phyloP scores from a whole-genome alignment of 345 rosid genomes.

The Populus davidiana region DNA sequence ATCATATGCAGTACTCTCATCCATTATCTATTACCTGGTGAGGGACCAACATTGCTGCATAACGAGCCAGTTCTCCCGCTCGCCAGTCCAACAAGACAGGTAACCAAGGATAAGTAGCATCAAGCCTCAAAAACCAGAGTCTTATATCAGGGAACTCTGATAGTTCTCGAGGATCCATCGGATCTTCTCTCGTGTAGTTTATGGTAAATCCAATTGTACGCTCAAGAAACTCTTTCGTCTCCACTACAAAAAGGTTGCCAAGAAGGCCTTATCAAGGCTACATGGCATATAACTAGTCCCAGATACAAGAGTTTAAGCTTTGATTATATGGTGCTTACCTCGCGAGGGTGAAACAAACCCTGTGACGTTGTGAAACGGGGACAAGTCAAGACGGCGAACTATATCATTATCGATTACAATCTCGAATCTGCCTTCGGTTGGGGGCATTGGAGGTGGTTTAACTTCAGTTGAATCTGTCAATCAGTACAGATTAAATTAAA shows the following conservation, averaged over 20 bases:
- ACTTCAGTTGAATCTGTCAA: conserved; percentile 47
- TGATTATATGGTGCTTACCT: conserved; percentile 32
- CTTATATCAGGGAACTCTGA: conserved; percentile 84
- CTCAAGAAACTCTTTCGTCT: conserved; percentile 59
- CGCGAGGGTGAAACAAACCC: conserved; percentile 60
- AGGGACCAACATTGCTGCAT: conserved; percentile 79
- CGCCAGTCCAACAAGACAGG: conserved; percentile 83
- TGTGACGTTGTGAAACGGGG: conserved; percentile 60
- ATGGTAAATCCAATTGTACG: conserved; percentile 71
- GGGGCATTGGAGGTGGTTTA: conserved; percentile 67
- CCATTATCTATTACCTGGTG: conserved; percentile 53
- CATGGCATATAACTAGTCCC: too few relatives aligned
- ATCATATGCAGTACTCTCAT: not conserved
- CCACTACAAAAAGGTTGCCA: conserved; percentile 27
- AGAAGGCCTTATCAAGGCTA: not conserved
- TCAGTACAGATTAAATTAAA: not conserved
- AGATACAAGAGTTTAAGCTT: not conserved
- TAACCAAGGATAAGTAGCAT: conserved; percentile 77
- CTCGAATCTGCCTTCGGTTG: conserved; percentile 63
- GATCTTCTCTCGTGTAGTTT: conserved; percentile 66
- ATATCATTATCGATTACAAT: conserved; percentile 56
- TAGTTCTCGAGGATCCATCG: conserved; percentile 60
- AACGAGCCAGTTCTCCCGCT: conserved; percentile 90
- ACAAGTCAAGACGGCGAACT: conserved; percentile 56
- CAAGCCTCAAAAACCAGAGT: conserved; percentile 88